These are phyloP conservation scores for Coemansia sp. DNA, from an alignment of 192 early-diverging fungal genomes.

Conservation along the genomic window DNA sequence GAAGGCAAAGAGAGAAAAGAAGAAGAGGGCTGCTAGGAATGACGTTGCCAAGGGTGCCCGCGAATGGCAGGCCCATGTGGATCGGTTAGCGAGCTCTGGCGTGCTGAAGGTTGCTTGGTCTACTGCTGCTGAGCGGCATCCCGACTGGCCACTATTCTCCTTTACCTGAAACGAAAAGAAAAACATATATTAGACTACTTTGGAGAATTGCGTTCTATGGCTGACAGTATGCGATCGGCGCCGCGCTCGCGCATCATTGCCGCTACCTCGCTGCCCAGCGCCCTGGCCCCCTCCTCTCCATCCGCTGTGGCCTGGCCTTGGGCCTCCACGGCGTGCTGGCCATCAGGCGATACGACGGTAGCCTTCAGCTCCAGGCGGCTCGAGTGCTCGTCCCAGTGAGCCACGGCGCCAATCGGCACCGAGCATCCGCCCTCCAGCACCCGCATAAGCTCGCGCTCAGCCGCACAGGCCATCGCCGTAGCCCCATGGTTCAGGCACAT, in stretches of 20 bases:
- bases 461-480: constrained; percentile 66
- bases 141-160: constrained; percentile 33
- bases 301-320: constrained; percentile 13
- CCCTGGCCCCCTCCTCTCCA: constrained; percentile 7
- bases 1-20: constrained; percentile 12
- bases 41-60: constrained; percentile 1
- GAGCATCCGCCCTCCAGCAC: constrained; percentile 92
- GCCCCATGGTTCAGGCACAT: constrained; percentile 61
- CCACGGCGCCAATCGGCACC: constrained; percentile 87
- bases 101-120: constrained; percentile 11
- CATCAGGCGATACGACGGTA: constrained; percentile 77
- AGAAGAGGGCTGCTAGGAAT: constrained; percentile 14
- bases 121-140: constrained; percentile 7
- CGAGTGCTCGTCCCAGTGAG: constrained; percentile 41
- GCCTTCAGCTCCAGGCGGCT: constrained; percentile 57
- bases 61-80: constrained; percentile 20
- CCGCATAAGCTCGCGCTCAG: constrained; percentile 86
- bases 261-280: constrained; percentile 53
- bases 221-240: constrained; percentile 55
- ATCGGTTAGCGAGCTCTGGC: neutral
- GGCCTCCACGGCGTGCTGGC: constrained; percentile 59
- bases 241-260: constrained; percentile 53
- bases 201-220: constrained; percentile 32
- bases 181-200: too few species aligned
- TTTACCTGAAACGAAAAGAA: too few species aligned